Conservation (phyloP, 108 stramenopile genomes). For the Pseudonitzschia pungens region DNA sequence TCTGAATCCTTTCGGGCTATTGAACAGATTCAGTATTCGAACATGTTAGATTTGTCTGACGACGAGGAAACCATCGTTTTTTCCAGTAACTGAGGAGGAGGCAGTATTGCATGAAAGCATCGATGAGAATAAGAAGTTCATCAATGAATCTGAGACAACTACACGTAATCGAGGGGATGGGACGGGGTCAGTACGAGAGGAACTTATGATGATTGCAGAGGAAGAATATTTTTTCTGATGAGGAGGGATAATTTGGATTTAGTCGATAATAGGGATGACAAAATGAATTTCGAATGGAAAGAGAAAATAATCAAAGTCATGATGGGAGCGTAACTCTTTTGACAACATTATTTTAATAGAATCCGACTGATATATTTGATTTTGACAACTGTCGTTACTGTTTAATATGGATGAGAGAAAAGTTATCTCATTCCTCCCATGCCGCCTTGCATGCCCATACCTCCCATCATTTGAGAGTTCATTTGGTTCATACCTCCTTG, state of each 20-base stretch:
- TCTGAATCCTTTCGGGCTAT: neutral
- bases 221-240: too few relatives aligned
- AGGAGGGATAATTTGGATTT: too few relatives aligned
- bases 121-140: too few relatives aligned
- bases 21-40: neutral
- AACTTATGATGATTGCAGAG: too few relatives aligned
- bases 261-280: too few relatives aligned
- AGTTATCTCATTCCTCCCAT: slow-evolving; percentile 1
- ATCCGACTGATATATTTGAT: neutral
- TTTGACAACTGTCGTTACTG: neutral
- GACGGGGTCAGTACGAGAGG: neutral
- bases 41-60: neutral
- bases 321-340: too few relatives aligned
- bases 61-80: neutral
- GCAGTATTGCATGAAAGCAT: too few relatives aligned
- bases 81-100: too few relatives aligned
- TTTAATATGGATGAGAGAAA: neutral
- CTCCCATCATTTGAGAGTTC: slow-evolving; percentile 10
- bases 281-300: too few relatives aligned
- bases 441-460: slow-evolving; percentile 29
- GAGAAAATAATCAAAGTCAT: too few relatives aligned
- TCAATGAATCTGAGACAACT: neutral
- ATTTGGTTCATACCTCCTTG: slow-evolving; percentile 9
- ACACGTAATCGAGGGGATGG: neutral
- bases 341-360: too few relatives aligned